Evolutionary conservation across 1,284 basidiomycete species (phyloP).

Genomic region (Thelephora terrestris): DNA sequence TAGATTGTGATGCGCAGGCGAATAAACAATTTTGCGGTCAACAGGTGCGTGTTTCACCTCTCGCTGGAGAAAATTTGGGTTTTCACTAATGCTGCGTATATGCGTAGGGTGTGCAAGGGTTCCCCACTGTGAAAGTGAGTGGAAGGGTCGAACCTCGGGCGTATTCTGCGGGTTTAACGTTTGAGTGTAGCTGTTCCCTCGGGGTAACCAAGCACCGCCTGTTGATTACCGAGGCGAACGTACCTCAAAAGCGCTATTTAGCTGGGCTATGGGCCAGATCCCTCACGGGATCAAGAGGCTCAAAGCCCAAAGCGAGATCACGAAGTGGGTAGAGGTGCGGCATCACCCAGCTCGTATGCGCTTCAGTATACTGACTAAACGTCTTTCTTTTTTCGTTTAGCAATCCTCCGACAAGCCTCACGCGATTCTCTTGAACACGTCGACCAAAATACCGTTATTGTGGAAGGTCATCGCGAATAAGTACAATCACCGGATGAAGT

Average conservation of each 20-base stretch:
- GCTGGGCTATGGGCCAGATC: conserved; percentile 68
- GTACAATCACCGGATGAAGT: conserved; percentile 53
- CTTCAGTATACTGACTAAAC: not conserved
- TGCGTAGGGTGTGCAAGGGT: conserved; percentile 71
- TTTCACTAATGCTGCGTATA: not conserved
- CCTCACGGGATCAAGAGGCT: conserved; percentile 62
- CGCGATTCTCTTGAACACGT: conserved; percentile 66
- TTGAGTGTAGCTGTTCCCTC: conserved; percentile 55
- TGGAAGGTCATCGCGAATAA: conserved; percentile 82
- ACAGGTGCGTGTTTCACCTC: conserved; percentile 36
- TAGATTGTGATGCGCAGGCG: conserved; percentile 82
- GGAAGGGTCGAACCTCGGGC: not conserved
- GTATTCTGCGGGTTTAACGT: conserved; percentile 2
- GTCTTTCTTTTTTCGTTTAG: not conserved
- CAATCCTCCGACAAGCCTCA: conserved; percentile 50
- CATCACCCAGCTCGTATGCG: not conserved
- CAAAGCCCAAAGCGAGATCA: conserved; percentile 45
- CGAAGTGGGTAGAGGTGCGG: conserved; percentile 53
- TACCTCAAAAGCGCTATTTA: conserved; percentile 62
- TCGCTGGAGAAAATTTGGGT: not conserved
- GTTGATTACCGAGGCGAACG: conserved; percentile 71
- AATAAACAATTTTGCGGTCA: conserved; percentile 80
- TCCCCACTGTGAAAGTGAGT: conserved; percentile 80
- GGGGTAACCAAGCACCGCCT: conserved; percentile 54
- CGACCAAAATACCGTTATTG: conserved; percentile 69